These are phyloP conservation scores for Komagataella mondaviorum DNA, from an alignment of 805 yeast species.

Conservation along the genomic window DNA sequence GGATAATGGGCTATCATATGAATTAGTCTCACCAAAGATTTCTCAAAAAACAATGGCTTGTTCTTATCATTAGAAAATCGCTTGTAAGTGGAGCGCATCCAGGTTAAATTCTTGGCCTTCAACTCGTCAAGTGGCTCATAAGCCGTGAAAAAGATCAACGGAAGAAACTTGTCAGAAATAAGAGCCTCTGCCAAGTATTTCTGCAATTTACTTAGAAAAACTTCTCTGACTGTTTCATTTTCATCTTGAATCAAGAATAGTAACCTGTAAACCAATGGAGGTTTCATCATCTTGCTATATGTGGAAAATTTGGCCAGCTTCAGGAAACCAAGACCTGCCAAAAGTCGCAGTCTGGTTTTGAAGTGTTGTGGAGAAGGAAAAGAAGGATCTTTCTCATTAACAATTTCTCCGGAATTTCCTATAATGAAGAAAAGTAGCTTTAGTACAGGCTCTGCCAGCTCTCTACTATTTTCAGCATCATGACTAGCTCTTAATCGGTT, in stretches of 20 bases:
- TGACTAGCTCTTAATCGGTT: slow-evolving; percentile 37
- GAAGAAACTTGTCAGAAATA: slow-evolving; percentile 53
- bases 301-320: slow-evolving; percentile 46
- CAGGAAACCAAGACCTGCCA: slow-evolving; percentile 53
- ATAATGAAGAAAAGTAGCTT: slow-evolving; percentile 55
- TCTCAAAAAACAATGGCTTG: slow-evolving; percentile 44
- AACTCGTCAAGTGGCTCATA: slow-evolving; percentile 53
- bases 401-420: slow-evolving; percentile 69
- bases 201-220: slow-evolving; percentile 36
- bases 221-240: slow-evolving; percentile 37
- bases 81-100: slow-evolving; percentile 53
- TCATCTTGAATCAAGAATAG: slow-evolving; percentile 58
- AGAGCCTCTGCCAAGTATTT: slow-evolving; percentile 32
- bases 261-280: slow-evolving; percentile 36
- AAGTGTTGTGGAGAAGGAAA: slow-evolving; percentile 51
- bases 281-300: slow-evolving; percentile 38
- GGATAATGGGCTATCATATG: slow-evolving; percentile 67
- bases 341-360: slow-evolving; percentile 49
- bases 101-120: slow-evolving; percentile 39
- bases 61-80: slow-evolving; percentile 15
- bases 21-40: slow-evolving; percentile 50
- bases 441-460: slow-evolving; percentile 47
- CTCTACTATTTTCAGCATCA: slow-evolving; percentile 22
- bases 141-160: slow-evolving; percentile 60
- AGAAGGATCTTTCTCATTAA: slow-evolving; percentile 24